Evolutionary conservation across 345 rosid species (phyloP), one percentile per base, ranked within the genome.

Genomic region (Clarkia xantiana): DNA sequence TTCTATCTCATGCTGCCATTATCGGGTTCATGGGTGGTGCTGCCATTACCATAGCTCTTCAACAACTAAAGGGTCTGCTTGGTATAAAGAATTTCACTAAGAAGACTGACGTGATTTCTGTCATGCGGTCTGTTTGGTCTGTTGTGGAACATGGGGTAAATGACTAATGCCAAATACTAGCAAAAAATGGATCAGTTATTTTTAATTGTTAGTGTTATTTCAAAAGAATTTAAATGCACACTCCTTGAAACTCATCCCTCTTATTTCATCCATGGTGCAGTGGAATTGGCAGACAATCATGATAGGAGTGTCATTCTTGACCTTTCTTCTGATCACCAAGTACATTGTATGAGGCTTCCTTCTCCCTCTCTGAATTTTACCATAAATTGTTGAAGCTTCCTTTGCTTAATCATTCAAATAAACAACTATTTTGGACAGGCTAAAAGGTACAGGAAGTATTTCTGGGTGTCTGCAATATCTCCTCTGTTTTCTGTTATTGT

Each of bases 261-360:
- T 29, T 29, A 29, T 29, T 0, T 29, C 36, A 22, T 40, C 15
- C 7, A 14, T 60, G 45, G 22, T 56, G 69, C 79, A 74, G 79
- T 77, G 83, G 83, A 66, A 65, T 56, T 71, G 77, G 83, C 69
- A 71, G 60, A 71, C 77, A 29, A 58, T 67, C 42, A 57, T 64
- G 7, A 48, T 71, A 43, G 79, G 83, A 16, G 52, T 58, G 36
- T 53, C 67, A 17, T 77, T 77, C 58, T 63, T 74, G 25, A 34
- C 59, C 51, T 62, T 77, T 62, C 71, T 74, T 23, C 15, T 73
- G 36, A 22, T 58, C 18, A 38, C 82, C 13, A 71, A 67, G 61
- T 51, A 56, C 51, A 53, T 66, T 10, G 83, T 73, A 68, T 57
- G 79, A 44, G 18, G 14, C 4, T 3, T 12, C 8, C 25, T 23